Base-by-base conservation (phyloP, 768 basidiomycete species). In the Boletus subparvulus region DNA sequence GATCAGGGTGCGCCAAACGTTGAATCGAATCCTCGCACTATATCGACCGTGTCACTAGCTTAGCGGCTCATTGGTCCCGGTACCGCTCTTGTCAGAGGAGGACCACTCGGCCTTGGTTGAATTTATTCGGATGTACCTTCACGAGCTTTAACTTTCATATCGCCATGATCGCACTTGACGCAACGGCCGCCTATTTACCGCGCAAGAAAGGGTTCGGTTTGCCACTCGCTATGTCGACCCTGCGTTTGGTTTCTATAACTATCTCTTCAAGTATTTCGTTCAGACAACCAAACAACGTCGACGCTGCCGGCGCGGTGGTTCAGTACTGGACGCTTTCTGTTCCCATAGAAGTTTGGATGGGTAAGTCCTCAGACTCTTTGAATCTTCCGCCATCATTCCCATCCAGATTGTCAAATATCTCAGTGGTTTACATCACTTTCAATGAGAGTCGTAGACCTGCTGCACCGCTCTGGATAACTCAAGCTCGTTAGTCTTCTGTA, bases 211-310 rank as follows among this genome's bases (percentile, higher is more conserved):
- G 82, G 3, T 78, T 85, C n/a, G n/a, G n/a, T n/a, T n/a, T 63
- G 83, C 84, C 0, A 81, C 83, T 2, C 81, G 86, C 47, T 85
- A 85, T 62, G 81, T 83, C 21, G 86, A 87, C 67, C 85, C 86
- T 49, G 84, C 85, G 21, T 77, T 86, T 44, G 85, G 83, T 39
- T 87, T n/a, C 88, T 66, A 44, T 41, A 86, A 85, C 66, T 85
- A 86, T 64, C 71, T 86, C 42, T 65, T 80, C 56, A 83, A 83
- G 78, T 77, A 85, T 76, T 69, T 86, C 14, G 80, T 87, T 50
- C 84, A 85, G 33, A 86, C 85, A 12, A 82, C 83, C n/a, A 0
- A 84, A 84, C 61, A 86, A 87, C 60, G 78, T 85, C 63, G 85
- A 85, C 66, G 84, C 83, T 21, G 82, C 83, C 33, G 82, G 83